phyloP scores from a whole-genome alignment of 75 land plant genomes.

The Isoetes taiwanensis region DNA sequence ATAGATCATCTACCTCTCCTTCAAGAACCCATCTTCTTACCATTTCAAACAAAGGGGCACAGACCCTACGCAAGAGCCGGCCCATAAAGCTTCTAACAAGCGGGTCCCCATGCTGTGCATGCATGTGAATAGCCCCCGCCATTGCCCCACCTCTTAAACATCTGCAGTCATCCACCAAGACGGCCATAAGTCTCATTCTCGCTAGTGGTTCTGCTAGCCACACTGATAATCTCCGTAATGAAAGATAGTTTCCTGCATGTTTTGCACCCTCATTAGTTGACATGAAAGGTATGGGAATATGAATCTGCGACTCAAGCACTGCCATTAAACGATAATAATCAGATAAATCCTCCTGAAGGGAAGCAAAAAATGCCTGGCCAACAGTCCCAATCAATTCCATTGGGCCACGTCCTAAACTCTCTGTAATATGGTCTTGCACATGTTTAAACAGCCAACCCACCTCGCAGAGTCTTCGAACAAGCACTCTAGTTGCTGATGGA shows the following conservation, averaged over 20 bases:
- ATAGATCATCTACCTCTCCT: slow-evolving; percentile 88
- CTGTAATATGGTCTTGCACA: slow-evolving; percentile 58
- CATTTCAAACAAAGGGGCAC: slow-evolving; percentile 96
- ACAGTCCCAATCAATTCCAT: slow-evolving; percentile 81
- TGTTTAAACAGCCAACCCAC: slow-evolving; percentile 83
- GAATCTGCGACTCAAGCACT: slow-evolving; percentile 66
- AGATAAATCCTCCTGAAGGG: slow-evolving; percentile 80
- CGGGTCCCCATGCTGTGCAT: slow-evolving; percentile 92
- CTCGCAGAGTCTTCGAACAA: slow-evolving; percentile 72
- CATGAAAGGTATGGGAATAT: slow-evolving; percentile 64
- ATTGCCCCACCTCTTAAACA: slow-evolving; percentile 83
- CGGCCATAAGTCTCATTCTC: slow-evolving; percentile 93
- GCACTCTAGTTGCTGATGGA: slow-evolving; percentile 37
- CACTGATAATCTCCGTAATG: slow-evolving; percentile 69
- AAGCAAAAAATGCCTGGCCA: slow-evolving; percentile 92
- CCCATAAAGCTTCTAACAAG: slow-evolving; percentile 78
- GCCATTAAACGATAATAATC: slow-evolving; percentile 89
- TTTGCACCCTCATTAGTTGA: slow-evolving; percentile 19
- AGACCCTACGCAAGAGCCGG: slow-evolving; percentile 59
- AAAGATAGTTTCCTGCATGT: slow-evolving; percentile 55
- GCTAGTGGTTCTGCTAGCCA: slow-evolving; percentile 96
- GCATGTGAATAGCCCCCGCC: slow-evolving; percentile 94
- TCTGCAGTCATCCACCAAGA: slow-evolving; percentile 75
- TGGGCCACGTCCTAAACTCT: slow-evolving; percentile 45
- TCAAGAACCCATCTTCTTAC: slow-evolving; percentile 91